Evolutionary conservation across 306 rosid species (phyloP), one percentile per base, ranked within the genome.

Genomic region (Hylodesmum podocarpum): DNA sequence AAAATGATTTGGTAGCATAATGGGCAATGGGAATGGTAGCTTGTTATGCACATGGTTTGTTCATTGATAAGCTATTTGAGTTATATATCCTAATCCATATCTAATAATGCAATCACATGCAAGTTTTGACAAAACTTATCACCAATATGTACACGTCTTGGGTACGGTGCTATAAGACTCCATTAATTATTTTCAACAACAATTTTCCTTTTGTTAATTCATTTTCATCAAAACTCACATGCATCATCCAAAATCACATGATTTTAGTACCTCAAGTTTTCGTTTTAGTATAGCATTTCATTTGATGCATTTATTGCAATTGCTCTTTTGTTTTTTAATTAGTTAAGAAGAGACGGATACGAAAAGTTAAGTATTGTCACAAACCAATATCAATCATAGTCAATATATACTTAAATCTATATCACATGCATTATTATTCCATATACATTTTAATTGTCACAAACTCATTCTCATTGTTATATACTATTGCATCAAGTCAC

Each of bases 21-120:
- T 70, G 55, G 21, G 24, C 14, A 62, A 34, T 33, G 46, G 58
- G 37, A 76, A 69, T 49, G 43, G 67, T 43, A 28, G 31, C 43
- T 63, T 40, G 76, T 21, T 66, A 57, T 1, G 43, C 88, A 81
- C 85, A 81, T 84, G 88, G 81, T 79, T 22, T 77, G 77, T 22
- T 76, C 49, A 72, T 46, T 57, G 82, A 80, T 36, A 66, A 57
- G 78, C 43, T 13, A 72, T 46, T 29, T n/a, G 59, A 2, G 72
- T 34, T 76, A 21, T 51, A 31, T 64, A 69, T 58, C 54, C 37
- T 31, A 79, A 54, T 76, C 50, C 70, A 59, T 33, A 67, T 15
- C 54, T 12, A 72, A 77, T 63, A 53, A 77, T 70, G 66, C 33
- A 18, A 81, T 81, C 88, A 81, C 85, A 77, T 81, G 88, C 65